These are phyloP conservation scores for Aspergillus vadensis DNA, from an alignment of 2,329 filamentous ascomycete species.

Conservation along the genomic window DNA sequence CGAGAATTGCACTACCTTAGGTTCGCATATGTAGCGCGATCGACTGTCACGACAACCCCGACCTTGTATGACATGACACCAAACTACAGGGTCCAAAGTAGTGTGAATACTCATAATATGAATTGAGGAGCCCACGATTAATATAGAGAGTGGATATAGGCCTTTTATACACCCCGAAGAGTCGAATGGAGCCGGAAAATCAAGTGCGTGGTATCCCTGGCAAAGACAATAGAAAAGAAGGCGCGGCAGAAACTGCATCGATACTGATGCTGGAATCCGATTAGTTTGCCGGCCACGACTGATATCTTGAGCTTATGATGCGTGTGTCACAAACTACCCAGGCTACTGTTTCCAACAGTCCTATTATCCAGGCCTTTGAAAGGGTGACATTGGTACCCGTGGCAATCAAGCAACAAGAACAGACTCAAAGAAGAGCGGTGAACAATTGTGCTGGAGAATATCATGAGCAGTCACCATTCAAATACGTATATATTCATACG, in stretches of 20 bases:
- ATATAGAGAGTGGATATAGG: no score
- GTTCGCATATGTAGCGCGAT: no score
- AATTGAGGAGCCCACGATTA: no score
- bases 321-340: constrained; percentile 68
- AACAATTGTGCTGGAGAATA: constrained; percentile 62
- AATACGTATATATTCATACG: constrained; percentile 56
- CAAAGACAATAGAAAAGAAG: not conserved
- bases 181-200: no score
- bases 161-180: accelerated
- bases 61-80: no score
- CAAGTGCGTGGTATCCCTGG: no score
- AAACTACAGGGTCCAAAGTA: no score
- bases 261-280: constrained; percentile 30
- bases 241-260: no score
- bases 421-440: constrained; percentile 37
- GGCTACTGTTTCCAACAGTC: constrained; percentile 70
- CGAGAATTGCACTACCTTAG: no score
- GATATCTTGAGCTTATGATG: constrained; percentile 69
- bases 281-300: constrained; percentile 70
- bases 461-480: constrained; percentile 56
- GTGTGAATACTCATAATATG: no score
- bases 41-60: no score
- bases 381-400: constrained; percentile 25
- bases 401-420: constrained; percentile 12
- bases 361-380: constrained; percentile 35